Evolutionary conservation across 805 yeast species (phyloP).

Genomic region (Candida odintsovae): DNA sequence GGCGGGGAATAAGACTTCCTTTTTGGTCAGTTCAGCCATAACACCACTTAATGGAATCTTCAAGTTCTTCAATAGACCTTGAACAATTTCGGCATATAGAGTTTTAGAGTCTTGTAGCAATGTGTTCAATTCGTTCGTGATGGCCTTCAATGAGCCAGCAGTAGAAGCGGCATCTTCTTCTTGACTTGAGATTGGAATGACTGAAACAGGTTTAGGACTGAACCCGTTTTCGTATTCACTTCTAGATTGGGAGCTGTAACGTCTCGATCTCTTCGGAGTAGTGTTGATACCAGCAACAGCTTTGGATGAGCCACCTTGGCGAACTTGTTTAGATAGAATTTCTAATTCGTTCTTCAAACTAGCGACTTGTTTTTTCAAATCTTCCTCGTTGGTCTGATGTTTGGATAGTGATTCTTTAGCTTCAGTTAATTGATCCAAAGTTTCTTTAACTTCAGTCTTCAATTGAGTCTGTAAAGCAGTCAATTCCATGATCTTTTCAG

Average conservation of each 20-base stretch:
- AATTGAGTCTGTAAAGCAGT: conserved; percentile 55
- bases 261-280: conserved; percentile 28
- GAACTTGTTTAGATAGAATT: conserved; percentile 25
- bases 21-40: conserved; percentile 74
- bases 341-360: conserved; percentile 30
- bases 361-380: conserved; percentile 46
- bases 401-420: conserved; percentile 55
- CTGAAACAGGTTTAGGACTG: conserved; percentile 53
- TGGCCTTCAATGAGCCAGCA: conserved; percentile 51
- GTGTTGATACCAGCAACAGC: conserved; percentile 25
- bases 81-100: conserved; percentile 78
- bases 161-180: conserved; percentile 42
- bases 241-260: conserved; percentile 34
- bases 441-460: conserved; percentile 56
- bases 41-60: conserved; percentile 83
- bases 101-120: conserved; percentile 64
- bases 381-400: conserved; percentile 59
- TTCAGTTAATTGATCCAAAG: conserved; percentile 53
- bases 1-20: conserved; percentile 94
- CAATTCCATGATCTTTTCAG: conserved; percentile 52
- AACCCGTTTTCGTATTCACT: conserved; percentile 23
- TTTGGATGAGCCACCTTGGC: conserved; percentile 24
- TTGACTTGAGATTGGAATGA: conserved; percentile 47
- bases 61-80: conserved; percentile 78
- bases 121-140: conserved; percentile 69